Conservation (phyloP, 306 rosid species). For the Sindora glabra region DNA sequence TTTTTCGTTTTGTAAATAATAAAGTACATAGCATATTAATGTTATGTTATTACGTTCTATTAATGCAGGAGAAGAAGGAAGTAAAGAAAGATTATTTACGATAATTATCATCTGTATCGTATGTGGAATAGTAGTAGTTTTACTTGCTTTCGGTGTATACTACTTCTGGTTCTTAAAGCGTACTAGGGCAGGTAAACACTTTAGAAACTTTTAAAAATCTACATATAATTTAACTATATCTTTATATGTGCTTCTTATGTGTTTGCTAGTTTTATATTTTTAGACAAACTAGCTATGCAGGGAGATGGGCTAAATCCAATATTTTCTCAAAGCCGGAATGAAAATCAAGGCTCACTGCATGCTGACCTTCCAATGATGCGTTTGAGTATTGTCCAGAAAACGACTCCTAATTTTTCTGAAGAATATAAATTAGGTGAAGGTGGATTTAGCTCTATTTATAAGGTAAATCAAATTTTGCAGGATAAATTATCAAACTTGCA, state of each 20-base stretch:
- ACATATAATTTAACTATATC: not conserved
- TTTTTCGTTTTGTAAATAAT: too few relatives aligned
- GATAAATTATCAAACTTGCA: not conserved
- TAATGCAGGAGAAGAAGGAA: conserved; percentile 13
- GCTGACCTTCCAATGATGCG: conserved; percentile 31
- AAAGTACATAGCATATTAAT: too few relatives aligned
- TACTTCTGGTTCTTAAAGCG: conserved; percentile 22
- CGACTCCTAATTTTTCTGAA: conserved; percentile 22
- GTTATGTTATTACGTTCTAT: not conserved
- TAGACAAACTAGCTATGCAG: conserved; percentile 3
- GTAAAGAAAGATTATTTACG: not conserved
- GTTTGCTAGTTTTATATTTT: conserved; percentile 1
- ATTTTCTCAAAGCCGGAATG: conserved; percentile 18
- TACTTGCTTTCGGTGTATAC: conserved; percentile 9
- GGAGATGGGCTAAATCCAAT: conserved; percentile 8
- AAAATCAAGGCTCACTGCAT: conserved; percentile 6
- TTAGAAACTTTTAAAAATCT: not conserved
- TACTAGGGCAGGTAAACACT: conserved; percentile 9
- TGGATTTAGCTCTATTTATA: conserved; percentile 41
- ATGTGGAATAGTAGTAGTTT: not conserved
- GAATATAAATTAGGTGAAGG: conserved; percentile 28
- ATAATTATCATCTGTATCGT: not conserved
- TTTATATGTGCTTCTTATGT: not conserved
- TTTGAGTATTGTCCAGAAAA: conserved; percentile 16
- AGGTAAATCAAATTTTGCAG: conserved; percentile 10